Evolutionary conservation across 768 basidiomycete species (phyloP), one percentile per base, ranked within the genome.

Genomic region (Lyophyllum decastes): DNA sequence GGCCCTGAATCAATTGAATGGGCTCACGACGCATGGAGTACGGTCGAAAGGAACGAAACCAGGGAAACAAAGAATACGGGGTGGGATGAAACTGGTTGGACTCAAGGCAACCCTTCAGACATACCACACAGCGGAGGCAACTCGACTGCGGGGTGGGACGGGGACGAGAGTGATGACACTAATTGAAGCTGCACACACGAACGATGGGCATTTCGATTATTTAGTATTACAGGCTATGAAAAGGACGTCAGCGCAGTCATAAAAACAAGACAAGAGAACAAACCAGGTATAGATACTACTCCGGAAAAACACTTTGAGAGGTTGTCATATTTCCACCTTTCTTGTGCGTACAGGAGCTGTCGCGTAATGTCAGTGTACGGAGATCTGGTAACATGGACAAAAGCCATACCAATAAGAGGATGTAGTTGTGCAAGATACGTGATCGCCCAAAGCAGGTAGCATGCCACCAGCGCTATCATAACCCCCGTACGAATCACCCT

Each of bases 391-490:
- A 43, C 16, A 11, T 41, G 14, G n/a, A 43, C 43, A 22, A 33
- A 22, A 12, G 16, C 59, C 10, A 41, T 49, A 95, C 95, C 76
- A 67, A 96, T 87, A 50, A 98, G 81, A 35, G 95, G 95, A 68
- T 98, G 87, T 50, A 97, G 72, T 69, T 98, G 95, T 0, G 95
- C 94, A 70, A 97, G 81, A 74, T 96, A 98, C n/a, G 95, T 95
- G 68, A 96, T 85, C 76, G 89, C 89, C 95, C 95, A 98, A 87
- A 98, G 88, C 65, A 98, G 83, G 77, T 95, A 98, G 74, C 92
- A 95, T 54, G 83, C 89, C 2, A 85, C 77, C 17, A 98, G 73
- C 2, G 91, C 82, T 60, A 98, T 83, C 76, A 93, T 79, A 48
- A 94, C 68, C 60, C 82, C 82, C 1, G 94, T 90, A 63, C 95